Percentiles rank a stretch among this genome's conserved stretches.
Evolutionary conservation across 2,329 filamentous ascomycete genomes (phyloP).

Genomic region (Pleomassaria siparia): DNA sequence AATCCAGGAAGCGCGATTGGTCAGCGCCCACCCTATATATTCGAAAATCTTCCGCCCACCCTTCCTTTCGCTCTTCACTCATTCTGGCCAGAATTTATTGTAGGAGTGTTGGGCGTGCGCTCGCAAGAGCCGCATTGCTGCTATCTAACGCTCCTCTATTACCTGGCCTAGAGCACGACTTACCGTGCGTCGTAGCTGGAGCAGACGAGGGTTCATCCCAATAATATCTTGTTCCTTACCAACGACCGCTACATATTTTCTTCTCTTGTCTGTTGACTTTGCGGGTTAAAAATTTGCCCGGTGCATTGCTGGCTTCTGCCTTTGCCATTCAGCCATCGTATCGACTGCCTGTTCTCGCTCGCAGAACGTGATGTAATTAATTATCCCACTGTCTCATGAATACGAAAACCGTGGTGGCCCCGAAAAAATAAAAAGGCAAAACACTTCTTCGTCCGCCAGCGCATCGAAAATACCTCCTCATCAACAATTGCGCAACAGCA

Average conservation of each 20-base stretch:
- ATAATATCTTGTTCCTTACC: conserved; percentile 68
- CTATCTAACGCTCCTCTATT: conserved; percentile 62
- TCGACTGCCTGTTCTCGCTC: too few species aligned
- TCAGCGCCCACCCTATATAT: conserved; percentile 29
- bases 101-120: conserved; percentile 55
- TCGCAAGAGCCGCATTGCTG: conserved; percentile 20
- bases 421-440: too few species aligned
- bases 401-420: too few species aligned
- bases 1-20: conserved; percentile 34
- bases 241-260: conserved; percentile 63
- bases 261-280: not conserved
- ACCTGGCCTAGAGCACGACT: conserved; percentile 62
- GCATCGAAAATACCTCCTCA: too few species aligned
- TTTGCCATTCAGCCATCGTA: not conserved
- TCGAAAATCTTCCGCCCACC: conserved; percentile 17
- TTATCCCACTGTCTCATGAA: too few species aligned
- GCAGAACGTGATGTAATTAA: too few species aligned
- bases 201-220: conserved; percentile 58
- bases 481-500: too few species aligned
- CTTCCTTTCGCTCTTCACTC: conserved; percentile 49
- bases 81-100: conserved; percentile 68
- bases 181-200: conserved; percentile 65
- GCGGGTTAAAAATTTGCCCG: not conserved
- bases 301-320: not conserved
- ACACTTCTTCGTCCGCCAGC: too few species aligned